Base-by-base conservation (phyloP, 106 monocot species). In the Cymbidium sinense region DNA sequence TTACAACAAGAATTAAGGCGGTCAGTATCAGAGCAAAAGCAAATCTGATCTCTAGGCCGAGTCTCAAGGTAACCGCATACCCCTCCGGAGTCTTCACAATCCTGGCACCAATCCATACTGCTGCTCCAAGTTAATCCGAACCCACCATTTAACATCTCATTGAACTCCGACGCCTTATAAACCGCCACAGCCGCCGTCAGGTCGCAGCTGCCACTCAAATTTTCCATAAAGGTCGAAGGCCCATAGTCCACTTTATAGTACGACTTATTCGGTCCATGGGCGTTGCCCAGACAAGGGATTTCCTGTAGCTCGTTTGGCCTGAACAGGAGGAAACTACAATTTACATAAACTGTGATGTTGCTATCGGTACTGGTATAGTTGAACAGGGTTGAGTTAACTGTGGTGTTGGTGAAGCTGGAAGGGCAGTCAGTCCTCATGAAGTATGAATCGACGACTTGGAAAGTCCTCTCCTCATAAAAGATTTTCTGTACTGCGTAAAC, bases 1-100 rank as follows among this genome's bases (percentile, higher is more conserved):
- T 74, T 44, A 74, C 74, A 15, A 44, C 74, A 74, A 15, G 74
- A 25, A 27, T 35, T 19, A 74, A 11, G 8, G 43, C 18, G 18
- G 10, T 17, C 28, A 28, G 5, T 11, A 13, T 74, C 35, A 44
- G 84, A 84, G 61, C 87, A 86, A 86, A 54, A 55, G 23, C 76
- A 76, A 20, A 51, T 34, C 0, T 52, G 76, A 52, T 33, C 76
- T 21, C 15, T 2, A 1, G 54, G 33, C 10, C 20, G 25, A 28
- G n/a, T 21, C 9, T 2, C 8, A 55, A 33, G 34, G 33, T 33
- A 76, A 18, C 51, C 74, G 44, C 74, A 74, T 15, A 25, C 27
- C 23, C 74, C 74, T 43, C 44, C 74, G 1, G 74, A 74, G 10
- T 44, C 27, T 9, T 39, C 27, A 44, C 74, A 74, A 12, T 21